Conservation (phyloP, 2,329 filamentous ascomycete genomes). For the Arthrobotrys conoides region DNA sequence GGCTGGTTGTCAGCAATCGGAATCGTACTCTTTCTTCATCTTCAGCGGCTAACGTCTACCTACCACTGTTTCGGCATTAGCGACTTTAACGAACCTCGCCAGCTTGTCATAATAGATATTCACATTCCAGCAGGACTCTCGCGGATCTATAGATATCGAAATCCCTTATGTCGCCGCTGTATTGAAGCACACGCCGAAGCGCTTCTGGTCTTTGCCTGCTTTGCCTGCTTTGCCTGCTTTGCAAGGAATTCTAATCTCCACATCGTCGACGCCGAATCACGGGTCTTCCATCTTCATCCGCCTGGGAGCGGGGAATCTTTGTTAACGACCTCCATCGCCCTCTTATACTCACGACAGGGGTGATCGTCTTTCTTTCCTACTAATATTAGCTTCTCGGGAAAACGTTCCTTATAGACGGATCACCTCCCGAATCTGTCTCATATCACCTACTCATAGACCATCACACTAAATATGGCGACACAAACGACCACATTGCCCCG, state of each 20-base stretch:
- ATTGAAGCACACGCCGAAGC: slow-evolving; percentile 27
- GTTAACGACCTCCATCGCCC: slow-evolving; percentile 4
- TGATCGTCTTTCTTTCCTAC: slow-evolving; percentile 12
- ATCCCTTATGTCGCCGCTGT: slow-evolving; percentile 40
- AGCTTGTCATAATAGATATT: slow-evolving; percentile 15
- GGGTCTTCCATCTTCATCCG: slow-evolving; percentile 40
- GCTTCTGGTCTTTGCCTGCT: slow-evolving; percentile 18
- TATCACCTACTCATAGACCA: not conserved
- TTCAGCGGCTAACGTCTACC: slow-evolving; percentile 22
- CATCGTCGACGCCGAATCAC: slow-evolving; percentile 44
- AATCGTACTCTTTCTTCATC: not conserved
- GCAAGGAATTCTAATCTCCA: slow-evolving; percentile 38
- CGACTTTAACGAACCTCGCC: slow-evolving; percentile 24
- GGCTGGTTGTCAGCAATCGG: not conserved
- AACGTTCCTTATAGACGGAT: not conserved
- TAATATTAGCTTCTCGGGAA: not conserved
- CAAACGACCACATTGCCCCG: slow-evolving; percentile 58
- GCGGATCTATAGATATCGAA: slow-evolving; percentile 9
- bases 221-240: slow-evolving; percentile 11
- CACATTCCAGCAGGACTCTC: slow-evolving; percentile 8
- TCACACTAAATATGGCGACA: slow-evolving; percentile 43
- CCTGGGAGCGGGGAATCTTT: slow-evolving; percentile 36
- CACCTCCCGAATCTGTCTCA: slow-evolving; percentile 1
- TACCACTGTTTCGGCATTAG: slow-evolving; percentile 11
- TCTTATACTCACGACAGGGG: slow-evolving; percentile 12